These are phyloP conservation scores for Aspergillus uvarum DNA, from an alignment of 2,329 filamentous ascomycete genomes.

Conservation along the genomic window DNA sequence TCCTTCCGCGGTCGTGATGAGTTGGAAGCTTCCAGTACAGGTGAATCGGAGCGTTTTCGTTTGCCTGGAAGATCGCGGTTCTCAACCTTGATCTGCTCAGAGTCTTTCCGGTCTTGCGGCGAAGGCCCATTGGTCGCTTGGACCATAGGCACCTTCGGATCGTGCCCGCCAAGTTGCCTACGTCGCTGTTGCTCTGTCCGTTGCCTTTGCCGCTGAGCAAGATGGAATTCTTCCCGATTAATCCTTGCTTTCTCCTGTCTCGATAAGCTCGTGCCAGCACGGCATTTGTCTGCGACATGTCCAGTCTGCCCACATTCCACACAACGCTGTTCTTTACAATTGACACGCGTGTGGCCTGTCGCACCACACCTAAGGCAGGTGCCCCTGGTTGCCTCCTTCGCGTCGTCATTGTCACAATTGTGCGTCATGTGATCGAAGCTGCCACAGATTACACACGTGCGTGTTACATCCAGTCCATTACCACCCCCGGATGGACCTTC, in stretches of 20 bases:
- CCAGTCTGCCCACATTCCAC: constrained; percentile 46
- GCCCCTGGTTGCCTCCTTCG: constrained; percentile 38
- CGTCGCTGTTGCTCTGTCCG: constrained; percentile 40
- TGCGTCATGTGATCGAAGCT: constrained; percentile 46
- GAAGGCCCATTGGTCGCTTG: constrained; percentile 29
- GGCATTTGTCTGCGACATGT: constrained; percentile 40
- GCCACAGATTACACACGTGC: constrained; percentile 47
- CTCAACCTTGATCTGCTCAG: constrained; percentile 11
- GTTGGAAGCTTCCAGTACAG: constrained; percentile 24
- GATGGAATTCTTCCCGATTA: constrained; percentile 38
- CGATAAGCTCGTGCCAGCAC: constrained; percentile 32
- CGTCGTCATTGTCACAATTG: constrained; percentile 48
- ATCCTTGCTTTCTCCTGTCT: constrained; percentile 39
- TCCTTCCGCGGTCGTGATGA: constrained; percentile 30
- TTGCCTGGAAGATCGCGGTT: constrained; percentile 25
- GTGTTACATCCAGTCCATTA: constrained; percentile 44
- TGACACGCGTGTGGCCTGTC: constrained; percentile 37
- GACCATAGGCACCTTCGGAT: constrained; percentile 45
- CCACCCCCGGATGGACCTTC: constrained; percentile 45
- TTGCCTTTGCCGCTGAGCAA: constrained; percentile 34
- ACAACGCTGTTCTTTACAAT: constrained; percentile 46
- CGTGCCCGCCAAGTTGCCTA: constrained; percentile 46
- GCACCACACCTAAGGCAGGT: constrained; percentile 45
- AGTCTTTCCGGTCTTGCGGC: constrained; percentile 12
- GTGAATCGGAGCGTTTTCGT: constrained; percentile 35